Evolutionary conservation across 768 basidiomycete genomes (phyloP).

Genomic region (Hygrocybe coccinea): DNA sequence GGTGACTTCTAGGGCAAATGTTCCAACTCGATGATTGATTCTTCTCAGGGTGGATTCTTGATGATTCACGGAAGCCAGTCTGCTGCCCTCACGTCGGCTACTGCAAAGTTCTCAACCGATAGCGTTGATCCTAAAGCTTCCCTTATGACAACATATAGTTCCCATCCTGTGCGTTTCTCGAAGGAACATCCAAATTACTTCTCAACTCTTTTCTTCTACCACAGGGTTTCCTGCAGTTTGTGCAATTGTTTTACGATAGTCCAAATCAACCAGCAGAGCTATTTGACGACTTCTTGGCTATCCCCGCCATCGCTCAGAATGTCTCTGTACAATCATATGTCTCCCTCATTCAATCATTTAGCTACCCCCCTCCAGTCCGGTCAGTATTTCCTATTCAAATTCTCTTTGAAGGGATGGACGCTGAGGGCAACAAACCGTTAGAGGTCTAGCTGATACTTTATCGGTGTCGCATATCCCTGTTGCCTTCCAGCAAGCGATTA

Average conservation of each 20-base stretch:
- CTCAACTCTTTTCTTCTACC: constrained; percentile 10
- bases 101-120: constrained; percentile 35
- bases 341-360: constrained; percentile 37
- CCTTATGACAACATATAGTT: constrained; percentile 45
- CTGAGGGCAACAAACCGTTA: not conserved
- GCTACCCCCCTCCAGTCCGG: constrained; percentile 22
- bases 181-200: not conserved
- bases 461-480: not conserved
- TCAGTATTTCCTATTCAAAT: constrained; percentile 2
- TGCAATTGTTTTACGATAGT: constrained; percentile 51
- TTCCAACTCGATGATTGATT: not conserved
- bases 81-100: constrained; percentile 31
- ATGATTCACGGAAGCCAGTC: constrained; percentile 22
- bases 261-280: constrained; percentile 46
- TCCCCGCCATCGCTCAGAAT: constrained; percentile 37
- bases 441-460: not conserved
- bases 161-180: not conserved
- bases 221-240: constrained; percentile 25
- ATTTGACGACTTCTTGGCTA: constrained; percentile 48
- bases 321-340: constrained; percentile 38
- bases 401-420: not conserved
- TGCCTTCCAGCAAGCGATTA: constrained; percentile 23
- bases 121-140: constrained; percentile 49
- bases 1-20: constrained; percentile 9
- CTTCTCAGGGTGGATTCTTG: constrained; percentile 47